Base-by-base conservation (phyloP, 768 basidiomycete species). In the Tricholoma saponaceum region DNA sequence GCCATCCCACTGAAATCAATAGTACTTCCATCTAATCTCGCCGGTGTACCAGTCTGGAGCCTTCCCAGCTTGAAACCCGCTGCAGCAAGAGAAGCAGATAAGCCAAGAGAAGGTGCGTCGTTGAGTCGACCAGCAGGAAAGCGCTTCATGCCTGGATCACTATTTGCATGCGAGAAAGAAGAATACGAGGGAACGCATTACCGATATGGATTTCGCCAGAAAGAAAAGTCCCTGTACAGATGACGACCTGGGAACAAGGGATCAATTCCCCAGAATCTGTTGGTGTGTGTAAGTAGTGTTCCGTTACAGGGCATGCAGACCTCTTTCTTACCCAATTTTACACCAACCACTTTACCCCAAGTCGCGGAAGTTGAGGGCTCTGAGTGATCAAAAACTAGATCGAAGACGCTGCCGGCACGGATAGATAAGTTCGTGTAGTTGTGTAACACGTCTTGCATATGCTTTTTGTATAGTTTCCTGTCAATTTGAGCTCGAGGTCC, bases 201-300 rank as follows among this genome's bases (percentile, higher is more conserved):
- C 92, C 93, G 47, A 96, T 90, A 65, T 95, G 93, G 46, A 95
- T 92, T 72, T 95, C 91, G 10, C 91, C 94, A 2, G 89, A 88
- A 23, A 96, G 79, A 67, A 96, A 96, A 0, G 94, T 96, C 7
- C 94, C 94, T 0, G 93, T 95, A 63, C 92, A 93, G 13, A 96
- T 81, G 26, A 96, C 89, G 10, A 95, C 90, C 62, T 87, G 85
- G 3, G 87, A 84, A 64, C 92, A 95, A 16, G 75, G 73, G 26
- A 95, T 84, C 16, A 85, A 66, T 52, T 93, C 87, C 9, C 91
- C 90, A 4, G 82, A 78, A 30, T 92, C 92, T 92, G 69, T 10
- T 6, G 16, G 25, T 1, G 47, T 33, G n/a, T 8, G 3, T 49
- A 13, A 37, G 10, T 22, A 35, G 25, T 51, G 26, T 7, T 54